Evolutionary conservation across 305 asterid genomes (phyloP).

Genomic region (Petunia hybrid): DNA sequence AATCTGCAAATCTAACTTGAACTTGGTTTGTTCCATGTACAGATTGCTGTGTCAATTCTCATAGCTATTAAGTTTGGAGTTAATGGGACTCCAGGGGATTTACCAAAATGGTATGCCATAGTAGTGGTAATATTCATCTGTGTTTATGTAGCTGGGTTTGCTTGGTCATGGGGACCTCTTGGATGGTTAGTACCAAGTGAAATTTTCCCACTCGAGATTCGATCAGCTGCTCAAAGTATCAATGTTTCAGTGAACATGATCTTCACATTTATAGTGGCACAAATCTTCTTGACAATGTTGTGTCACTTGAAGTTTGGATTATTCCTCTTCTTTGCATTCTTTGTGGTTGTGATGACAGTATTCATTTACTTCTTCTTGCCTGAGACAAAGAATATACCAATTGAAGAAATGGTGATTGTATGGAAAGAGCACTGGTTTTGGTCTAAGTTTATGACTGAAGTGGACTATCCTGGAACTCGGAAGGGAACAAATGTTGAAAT

Average conservation of each 20-base stretch:
- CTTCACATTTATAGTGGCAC: conserved; percentile 74
- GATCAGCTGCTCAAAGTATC: conserved; percentile 86
- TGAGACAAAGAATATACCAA: conserved; percentile 84
- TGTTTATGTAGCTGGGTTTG: conserved; percentile 75
- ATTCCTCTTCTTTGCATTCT: conserved; percentile 74
- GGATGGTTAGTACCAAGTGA: conserved; percentile 95
- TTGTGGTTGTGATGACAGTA: conserved; percentile 64
- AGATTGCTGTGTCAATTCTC: conserved; percentile 63
- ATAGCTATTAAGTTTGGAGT: conserved; percentile 71
- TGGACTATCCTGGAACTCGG: conserved; percentile 40
- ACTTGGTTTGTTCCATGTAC: neutral
- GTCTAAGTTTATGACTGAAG: conserved; percentile 61
- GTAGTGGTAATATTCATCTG: conserved; percentile 81
- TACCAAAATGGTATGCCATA: conserved; percentile 76
- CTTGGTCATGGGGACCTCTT: conserved; percentile 96
- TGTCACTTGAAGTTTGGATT: conserved; percentile 83
- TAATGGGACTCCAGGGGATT: conserved; percentile 50
- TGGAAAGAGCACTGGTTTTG: conserved; percentile 91
- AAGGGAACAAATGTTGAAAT: conserved; percentile 29
- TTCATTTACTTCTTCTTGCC: conserved; percentile 74
- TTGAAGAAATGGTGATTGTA: conserved; percentile 79
- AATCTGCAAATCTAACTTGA: neutral
- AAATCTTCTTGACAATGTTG: conserved; percentile 70
- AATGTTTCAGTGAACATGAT: conserved; percentile 83
- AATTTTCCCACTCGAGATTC: conserved; percentile 82